These are phyloP conservation scores for Dinochytrium kinnereticum DNA, from an alignment of 371 early-diverging fungal species.

Conservation along the genomic window DNA sequence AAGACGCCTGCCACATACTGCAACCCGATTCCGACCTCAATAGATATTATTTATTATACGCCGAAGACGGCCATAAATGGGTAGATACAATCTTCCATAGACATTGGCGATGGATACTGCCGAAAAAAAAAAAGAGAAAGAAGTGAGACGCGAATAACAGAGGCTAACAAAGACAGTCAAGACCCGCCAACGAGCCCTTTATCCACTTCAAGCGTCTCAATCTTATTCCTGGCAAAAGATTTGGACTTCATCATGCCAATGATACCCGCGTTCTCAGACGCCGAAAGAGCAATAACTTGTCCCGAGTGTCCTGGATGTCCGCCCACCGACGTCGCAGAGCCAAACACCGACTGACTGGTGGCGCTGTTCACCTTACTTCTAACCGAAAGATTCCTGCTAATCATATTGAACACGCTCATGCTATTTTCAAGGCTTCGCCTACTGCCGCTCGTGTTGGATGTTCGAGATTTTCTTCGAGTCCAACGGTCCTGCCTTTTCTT, in stretches of 20 bases:
- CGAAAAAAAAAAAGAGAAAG: too few species aligned
- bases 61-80: too few species aligned
- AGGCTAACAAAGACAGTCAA: background rate
- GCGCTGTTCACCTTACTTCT: slow-evolving; percentile 1
- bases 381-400: background rate
- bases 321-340: background rate
- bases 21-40: too few species aligned
- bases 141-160: background rate
- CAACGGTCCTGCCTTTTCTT: background rate
- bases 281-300: background rate
- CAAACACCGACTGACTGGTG: slow-evolving; percentile 1
- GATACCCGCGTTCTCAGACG: background rate
- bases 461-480: background rate
- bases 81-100: too few species aligned
- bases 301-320: background rate
- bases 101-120: too few species aligned
- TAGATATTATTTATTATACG: too few species aligned
- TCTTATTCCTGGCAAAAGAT: background rate
- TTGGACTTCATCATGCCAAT: background rate
- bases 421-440: background rate
- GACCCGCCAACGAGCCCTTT: background rate
- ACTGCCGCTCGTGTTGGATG: background rate
- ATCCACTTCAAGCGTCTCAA: background rate
- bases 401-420: slow-evolving; percentile 12
- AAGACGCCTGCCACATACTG: too few species aligned